Evolutionary conservation across 1,284 basidiomycete genomes (phyloP).

Genomic region (Apiotrichum akiyoshidainum): DNA sequence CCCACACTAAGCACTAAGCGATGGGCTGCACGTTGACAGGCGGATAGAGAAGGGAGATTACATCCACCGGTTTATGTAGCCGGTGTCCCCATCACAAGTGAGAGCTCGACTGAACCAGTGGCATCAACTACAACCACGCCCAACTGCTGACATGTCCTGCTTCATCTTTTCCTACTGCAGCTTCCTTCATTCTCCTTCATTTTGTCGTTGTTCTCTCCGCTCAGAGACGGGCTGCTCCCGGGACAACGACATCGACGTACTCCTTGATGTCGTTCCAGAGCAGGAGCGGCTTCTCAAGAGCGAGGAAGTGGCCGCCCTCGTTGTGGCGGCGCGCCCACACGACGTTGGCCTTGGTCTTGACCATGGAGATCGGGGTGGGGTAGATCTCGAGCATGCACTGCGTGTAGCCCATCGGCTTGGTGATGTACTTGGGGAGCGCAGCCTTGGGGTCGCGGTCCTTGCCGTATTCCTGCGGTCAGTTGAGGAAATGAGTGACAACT

Average conservation of each 20-base stretch:
- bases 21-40: no score
- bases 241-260: slow-evolving; percentile 29
- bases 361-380: slow-evolving; percentile 45
- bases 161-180: no score
- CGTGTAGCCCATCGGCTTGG: slow-evolving; percentile 50
- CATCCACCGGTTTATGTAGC: no score
- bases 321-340: slow-evolving; percentile 43
- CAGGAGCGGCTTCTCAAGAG: slow-evolving; percentile 51
- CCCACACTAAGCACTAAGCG: no score
- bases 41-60: no score
- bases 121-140: no score
- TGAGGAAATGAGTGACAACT: slow-evolving; percentile 16
- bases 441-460: slow-evolving; percentile 18
- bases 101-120: no score
- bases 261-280: slow-evolving; percentile 43
- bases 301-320: slow-evolving; percentile 51
- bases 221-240: no score
- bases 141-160: no score
- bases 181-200: no score
- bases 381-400: slow-evolving; percentile 49
- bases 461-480: slow-evolving; percentile 25
- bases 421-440: slow-evolving; percentile 25
- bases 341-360: slow-evolving; percentile 43
- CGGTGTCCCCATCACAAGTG: no score
- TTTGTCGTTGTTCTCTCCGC: no score